phyloP scores from a whole-genome alignment of 768 basidiomycete species.

The Dioszegia hungarica region DNA sequence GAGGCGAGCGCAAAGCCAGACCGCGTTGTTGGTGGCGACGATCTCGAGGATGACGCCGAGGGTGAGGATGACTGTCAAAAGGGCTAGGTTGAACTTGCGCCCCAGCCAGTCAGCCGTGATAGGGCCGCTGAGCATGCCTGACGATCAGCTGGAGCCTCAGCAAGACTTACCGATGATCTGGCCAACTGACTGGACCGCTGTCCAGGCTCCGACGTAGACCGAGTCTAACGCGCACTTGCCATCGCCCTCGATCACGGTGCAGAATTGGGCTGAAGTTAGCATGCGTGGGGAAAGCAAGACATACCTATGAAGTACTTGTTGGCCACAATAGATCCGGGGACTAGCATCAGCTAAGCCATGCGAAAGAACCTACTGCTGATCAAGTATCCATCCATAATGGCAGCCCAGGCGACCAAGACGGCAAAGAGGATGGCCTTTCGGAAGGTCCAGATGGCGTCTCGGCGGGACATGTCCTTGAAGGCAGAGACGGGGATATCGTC shows the following conservation, averaged over 20 bases:
- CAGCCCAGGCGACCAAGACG: not conserved
- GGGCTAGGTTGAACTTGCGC: not conserved
- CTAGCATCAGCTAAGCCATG: not conserved
- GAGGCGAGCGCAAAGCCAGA: not conserved
- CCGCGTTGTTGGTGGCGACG: not conserved
- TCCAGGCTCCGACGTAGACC: not conserved
- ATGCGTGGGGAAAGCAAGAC: too few relatives aligned
- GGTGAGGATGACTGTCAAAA: not conserved
- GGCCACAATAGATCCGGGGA: conserved; percentile 1
- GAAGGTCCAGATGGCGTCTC: not conserved
- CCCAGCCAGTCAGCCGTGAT: not conserved
- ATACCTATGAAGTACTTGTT: conserved; percentile 2
- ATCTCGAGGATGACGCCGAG: conserved; percentile 1
- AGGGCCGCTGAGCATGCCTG: not conserved
- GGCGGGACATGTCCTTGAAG: not conserved
- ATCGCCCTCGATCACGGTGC: not conserved
- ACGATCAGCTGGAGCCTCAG: not conserved
- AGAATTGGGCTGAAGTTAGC: too few relatives aligned
- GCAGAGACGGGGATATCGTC: not conserved
- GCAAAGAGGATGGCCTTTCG: not conserved
- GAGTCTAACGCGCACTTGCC: not conserved
- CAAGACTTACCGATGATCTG: conserved; percentile 1
- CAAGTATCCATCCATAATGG: not conserved
- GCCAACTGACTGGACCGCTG: not conserved
- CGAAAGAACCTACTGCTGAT: not conserved